Base-by-base conservation (phyloP, 2,329 filamentous ascomycete genomes). In the Verticillium albo-atrum region DNA sequence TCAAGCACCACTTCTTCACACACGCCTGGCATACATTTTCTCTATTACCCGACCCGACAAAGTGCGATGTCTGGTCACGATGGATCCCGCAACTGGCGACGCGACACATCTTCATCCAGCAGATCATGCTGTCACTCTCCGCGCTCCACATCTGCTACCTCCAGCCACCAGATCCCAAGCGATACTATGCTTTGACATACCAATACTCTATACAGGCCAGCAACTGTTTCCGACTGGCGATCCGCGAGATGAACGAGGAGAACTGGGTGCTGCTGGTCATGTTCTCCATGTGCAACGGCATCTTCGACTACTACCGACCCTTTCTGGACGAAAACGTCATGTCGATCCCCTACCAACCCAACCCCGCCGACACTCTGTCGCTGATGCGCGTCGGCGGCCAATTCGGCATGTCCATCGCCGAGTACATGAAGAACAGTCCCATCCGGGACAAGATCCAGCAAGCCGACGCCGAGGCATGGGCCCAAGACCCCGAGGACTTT, bases 11-110 rank as follows among this genome's bases (percentile, higher is more conserved):
- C 28, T 63, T 63, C 27, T 50, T 62, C 28, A 62, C 59, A 15
- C 55, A 63, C n/a, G 60, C 62, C 3, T 63, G 62, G 60, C 60
- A 58, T n/a, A 63, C 62, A 7, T 62, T 63, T 23, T 63, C 62
- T 3, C 42, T 63, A 6, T 53, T 53, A 23, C 55, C 30, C 20
- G 62, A 63, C 32, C 62, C 62, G 6, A 56, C 56, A 1, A 62
- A 58, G 34, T 63, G 62, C 26, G 62, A 63, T n/a, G 60, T 63
- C n/a, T 63, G 60, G 60, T 62, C 60, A 5, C 51, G 60, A 12
- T 62, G 60, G 62, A 58, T 63, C 15, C 62, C 62, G 3, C 62
- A 63, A 54, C 27, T 63, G 25, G 62, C 62, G 7, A 58, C 60
- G 9, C 58, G 60, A 20, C 62, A 61, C 17, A 56, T 63, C 3